These are phyloP conservation scores for Exophiala viscosa DNA, from an alignment of 2,329 filamentous ascomycete species.

Conservation along the genomic window DNA sequence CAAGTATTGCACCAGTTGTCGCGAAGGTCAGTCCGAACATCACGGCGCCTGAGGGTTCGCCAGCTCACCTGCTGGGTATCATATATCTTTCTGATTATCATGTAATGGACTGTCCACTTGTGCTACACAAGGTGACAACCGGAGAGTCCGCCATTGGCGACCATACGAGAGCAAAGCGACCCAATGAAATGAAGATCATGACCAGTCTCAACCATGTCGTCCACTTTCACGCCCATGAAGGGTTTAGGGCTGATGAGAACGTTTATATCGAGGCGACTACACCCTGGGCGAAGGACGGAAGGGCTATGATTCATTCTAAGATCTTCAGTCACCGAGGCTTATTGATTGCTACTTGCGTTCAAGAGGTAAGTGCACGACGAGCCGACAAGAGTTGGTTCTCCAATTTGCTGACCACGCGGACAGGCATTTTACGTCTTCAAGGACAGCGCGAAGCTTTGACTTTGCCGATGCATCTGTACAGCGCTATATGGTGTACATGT, in stretches of 20 bases:
- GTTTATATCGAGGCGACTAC: constrained; percentile 24
- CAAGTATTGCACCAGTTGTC: constrained; percentile 21
- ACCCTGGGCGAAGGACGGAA: constrained; percentile 26
- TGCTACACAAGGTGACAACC: constrained; percentile 14
- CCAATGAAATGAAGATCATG: constrained; percentile 21
- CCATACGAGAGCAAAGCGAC: constrained; percentile 5
- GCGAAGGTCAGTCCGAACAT: constrained; percentile 24
- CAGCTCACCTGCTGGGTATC: constrained; percentile 23
- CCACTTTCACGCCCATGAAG: constrained; percentile 26
- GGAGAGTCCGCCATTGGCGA: constrained; percentile 22
- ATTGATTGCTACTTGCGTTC: constrained; percentile 25
- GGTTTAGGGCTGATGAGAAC: constrained; percentile 26
- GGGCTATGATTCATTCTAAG: constrained; percentile 23
- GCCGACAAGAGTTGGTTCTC: neutral
- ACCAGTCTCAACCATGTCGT: constrained; percentile 28
- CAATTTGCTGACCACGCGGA: neutral
- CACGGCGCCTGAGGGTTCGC: constrained; percentile 9
- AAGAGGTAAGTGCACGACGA: constrained; percentile 20
- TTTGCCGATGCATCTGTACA: no score
- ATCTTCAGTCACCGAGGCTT: constrained; percentile 23
- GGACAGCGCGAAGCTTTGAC: constrained; percentile 16
- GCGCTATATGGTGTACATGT: no score
- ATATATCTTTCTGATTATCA: constrained; percentile 27
- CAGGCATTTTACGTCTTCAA: constrained; percentile 28
- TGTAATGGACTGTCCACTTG: constrained; percentile 24